Evolutionary conservation across 1,139 yeast species (phyloP).

Genomic region (Taphrina populina): DNA sequence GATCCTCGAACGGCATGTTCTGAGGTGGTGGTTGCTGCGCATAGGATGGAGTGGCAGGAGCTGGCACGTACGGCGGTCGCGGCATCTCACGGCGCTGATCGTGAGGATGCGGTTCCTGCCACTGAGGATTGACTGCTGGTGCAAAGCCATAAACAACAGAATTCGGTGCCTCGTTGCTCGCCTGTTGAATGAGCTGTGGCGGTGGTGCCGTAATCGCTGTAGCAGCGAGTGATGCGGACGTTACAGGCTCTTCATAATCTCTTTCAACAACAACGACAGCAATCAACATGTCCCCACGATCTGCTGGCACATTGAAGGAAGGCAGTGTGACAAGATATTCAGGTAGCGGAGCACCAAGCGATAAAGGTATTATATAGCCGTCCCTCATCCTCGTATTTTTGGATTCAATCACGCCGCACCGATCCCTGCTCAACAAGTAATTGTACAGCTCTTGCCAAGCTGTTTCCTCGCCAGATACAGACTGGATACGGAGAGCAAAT

Average conservation of each 20-base stretch:
- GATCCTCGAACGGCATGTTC: conserved; percentile 5
- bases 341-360: conserved; percentile 43
- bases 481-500: conserved; percentile 51
- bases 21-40: background rate
- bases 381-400: conserved; percentile 55
- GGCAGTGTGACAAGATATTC: conserved; percentile 37
- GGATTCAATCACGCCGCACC: conserved; percentile 62
- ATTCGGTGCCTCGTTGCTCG: background rate
- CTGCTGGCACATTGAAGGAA: conserved; percentile 35
- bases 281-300: conserved; percentile 47
- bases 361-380: conserved; percentile 58
- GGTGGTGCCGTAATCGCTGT: background rate
- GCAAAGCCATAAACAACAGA: background rate
- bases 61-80: conserved; percentile 1
- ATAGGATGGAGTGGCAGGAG: background rate
- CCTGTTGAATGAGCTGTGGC: background rate
- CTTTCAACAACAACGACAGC: conserved; percentile 52
- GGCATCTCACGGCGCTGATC: too few relatives aligned
- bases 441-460: conserved; percentile 55
- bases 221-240: background rate
- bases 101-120: background rate
- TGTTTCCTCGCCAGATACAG: conserved; percentile 40
- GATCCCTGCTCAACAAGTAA: conserved; percentile 53
- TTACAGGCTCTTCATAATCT: background rate
- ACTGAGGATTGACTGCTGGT: background rate